phyloP scores from a whole-genome alignment of 495 filamentous ascomycete species.

The Aspergillus egyptiacus region DNA sequence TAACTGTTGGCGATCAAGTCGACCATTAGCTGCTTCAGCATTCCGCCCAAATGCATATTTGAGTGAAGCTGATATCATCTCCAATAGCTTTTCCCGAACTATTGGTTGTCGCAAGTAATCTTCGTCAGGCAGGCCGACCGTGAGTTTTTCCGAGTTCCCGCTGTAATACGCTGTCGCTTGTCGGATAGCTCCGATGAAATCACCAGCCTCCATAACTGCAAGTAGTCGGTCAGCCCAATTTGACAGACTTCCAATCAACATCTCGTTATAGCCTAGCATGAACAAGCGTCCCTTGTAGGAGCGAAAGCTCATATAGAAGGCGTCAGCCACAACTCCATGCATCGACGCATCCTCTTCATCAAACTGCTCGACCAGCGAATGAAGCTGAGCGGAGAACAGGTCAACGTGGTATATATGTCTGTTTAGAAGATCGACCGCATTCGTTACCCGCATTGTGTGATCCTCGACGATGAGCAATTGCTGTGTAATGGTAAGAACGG shows the following conservation, averaged over 20 bases:
- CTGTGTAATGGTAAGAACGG: conserved; percentile 88
- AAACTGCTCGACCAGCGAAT: conserved; percentile 75
- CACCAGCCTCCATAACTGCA: conserved; percentile 90
- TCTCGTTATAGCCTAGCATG: conserved; percentile 81
- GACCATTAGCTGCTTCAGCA: conserved; percentile 38
- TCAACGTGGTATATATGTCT: conserved; percentile 91
- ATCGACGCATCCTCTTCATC: conserved; percentile 83
- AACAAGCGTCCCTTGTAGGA: conserved; percentile 93
- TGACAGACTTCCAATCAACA: conserved; percentile 82
- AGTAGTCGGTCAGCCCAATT: conserved; percentile 99
- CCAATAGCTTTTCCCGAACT: conserved; percentile 81
- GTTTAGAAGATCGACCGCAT: conserved; percentile 85
- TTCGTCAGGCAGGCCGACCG: conserved; percentile 89
- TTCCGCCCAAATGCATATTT: conserved; percentile 78
- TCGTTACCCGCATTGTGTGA: conserved; percentile 77
- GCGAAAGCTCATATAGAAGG: conserved; percentile 95
- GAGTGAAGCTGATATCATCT: conserved; percentile 90
- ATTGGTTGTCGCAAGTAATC: conserved; percentile 66
- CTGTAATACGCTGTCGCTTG: conserved; percentile 89
- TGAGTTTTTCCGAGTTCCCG: conserved; percentile 82
- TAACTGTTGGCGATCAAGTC: conserved; percentile 53
- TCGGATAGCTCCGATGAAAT: conserved; percentile 84
- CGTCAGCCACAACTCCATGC: conserved; percentile 95
- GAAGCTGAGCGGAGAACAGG: conserved; percentile 77
- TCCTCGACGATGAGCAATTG: conserved; percentile 90